phyloP scores from a whole-genome alignment of 2,329 filamentous ascomycete genomes.

The Monosporascus sp. region DNA sequence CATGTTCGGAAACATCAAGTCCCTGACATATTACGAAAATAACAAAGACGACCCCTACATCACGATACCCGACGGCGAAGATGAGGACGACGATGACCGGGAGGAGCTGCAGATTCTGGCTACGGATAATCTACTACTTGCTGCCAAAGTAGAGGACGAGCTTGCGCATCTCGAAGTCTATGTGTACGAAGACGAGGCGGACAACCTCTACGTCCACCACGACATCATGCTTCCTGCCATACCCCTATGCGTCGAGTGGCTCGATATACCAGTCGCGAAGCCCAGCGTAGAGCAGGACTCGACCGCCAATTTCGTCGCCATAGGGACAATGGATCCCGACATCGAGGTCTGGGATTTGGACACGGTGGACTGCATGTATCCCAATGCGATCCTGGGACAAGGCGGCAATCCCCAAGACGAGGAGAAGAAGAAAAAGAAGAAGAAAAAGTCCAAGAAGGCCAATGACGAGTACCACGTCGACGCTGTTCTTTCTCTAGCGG shows the following conservation, averaged over 20 bases:
- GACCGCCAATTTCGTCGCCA: constrained; percentile 84
- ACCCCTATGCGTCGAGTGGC: constrained; percentile 91
- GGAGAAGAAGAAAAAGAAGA: constrained; percentile 73
- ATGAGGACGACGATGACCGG: constrained; percentile 80
- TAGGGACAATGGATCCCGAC: constrained; percentile 96
- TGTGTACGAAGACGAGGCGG: constrained; percentile 89
- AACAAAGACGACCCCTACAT: constrained; percentile 97
- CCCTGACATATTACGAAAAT: constrained; percentile 86
- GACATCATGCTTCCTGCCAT: constrained; percentile 99
- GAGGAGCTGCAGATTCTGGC: constrained; percentile 91
- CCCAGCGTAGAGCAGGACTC: constrained; percentile 54
- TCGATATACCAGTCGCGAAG: constrained; percentile 85
- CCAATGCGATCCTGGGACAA: constrained; percentile 89
- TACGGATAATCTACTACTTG: constrained; percentile 87
- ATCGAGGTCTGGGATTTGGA: constrained; percentile 99
- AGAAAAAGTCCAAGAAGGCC: constrained; percentile 81
- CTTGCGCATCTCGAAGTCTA: constrained; percentile 95
- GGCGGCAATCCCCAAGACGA: constrained; percentile 49
- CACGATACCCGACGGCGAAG: constrained; percentile 66
- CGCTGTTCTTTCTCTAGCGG: constrained; percentile 82
- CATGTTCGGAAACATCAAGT: constrained; percentile 95
- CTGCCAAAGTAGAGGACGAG: constrained; percentile 94
- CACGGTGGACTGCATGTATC: constrained; percentile 95
- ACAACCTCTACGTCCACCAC: constrained; percentile 98
- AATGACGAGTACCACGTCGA: constrained; percentile 94